Conservation (phyloP, 169 alveolate genomes). For the Nephromyces sp. region DNA sequence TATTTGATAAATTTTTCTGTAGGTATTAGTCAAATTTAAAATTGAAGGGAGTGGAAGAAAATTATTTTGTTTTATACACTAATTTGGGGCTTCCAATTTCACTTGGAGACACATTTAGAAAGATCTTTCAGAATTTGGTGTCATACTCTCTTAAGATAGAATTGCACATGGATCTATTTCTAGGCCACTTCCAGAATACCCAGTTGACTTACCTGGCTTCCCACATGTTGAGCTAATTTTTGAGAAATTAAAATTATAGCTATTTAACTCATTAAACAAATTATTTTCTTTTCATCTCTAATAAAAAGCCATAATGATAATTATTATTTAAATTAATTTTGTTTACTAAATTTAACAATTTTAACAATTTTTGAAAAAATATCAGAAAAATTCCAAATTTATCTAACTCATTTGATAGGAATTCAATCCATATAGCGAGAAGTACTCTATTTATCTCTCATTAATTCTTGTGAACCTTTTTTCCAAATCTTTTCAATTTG, state of each 20-base stretch:
- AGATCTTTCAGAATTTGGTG: neutral
- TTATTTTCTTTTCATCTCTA: no score
- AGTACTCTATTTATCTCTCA: neutral
- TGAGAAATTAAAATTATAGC: no score
- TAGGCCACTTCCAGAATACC: neutral
- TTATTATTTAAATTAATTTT: no score
- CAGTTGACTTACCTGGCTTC: neutral
- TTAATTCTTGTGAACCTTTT: neutral
- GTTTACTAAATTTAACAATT: no score
- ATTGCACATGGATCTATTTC: neutral
- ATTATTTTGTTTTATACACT: neutral
- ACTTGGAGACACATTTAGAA: neutral
- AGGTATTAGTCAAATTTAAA: neutral
- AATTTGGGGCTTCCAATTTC: neutral
- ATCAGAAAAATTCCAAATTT: no score
- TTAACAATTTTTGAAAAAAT: no score
- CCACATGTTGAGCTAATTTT: neutral
- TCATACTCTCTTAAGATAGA: neutral
- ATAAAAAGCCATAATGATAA: no score
- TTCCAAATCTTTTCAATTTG: neutral
- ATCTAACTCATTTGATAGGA: neutral
- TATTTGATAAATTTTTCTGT: no score
- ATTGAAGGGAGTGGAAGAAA: neutral
- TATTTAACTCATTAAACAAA: no score
- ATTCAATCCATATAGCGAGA: neutral